Evolutionary conservation across 164 flowering plant species (phyloP), one percentile per base, ranked within the genome.

Genomic region (Santalum album): DNA sequence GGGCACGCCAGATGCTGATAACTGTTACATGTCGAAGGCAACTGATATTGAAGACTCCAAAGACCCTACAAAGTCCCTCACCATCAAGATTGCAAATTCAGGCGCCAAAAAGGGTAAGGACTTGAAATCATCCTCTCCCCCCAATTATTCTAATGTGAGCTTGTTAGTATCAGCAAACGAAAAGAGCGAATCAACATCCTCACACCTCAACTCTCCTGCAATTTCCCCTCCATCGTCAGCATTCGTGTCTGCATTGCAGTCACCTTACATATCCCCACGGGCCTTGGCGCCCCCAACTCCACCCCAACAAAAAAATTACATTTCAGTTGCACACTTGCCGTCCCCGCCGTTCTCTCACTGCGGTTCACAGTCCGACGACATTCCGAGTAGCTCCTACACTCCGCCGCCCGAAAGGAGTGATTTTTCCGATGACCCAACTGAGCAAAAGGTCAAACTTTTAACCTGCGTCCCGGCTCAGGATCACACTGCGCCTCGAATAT

Each of bases 181-280:
- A 46, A 24, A 57, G 9, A 69, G 62, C 26, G 73, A 77, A 57
- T 67, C 40, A 14, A 2, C 85, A n/a, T 88, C 94, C 23, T 75
- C 75, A 36, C 34, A 29, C 9, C 78, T 60, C 54, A 77, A 78
- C 72, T 90, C 97, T 20, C 90, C 95, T 12, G 75, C 84, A 22
- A 49, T 81, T 23, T 86, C 96, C 12, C 87, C 96, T 15, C 82
- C 95, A 17, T 90, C 97, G 7, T 90, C 94, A 1, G 89, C 94
- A 35, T 90, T 85, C 65, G 94, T 83, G 42, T 90, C 95, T 0
- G 92, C 97, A 42, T 54, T 87, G 12, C 95, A 90, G 54, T 90
- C 97, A 2, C 97, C 97, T 15, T 90, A 87, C 57, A 85, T 90
- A 16, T 87, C 97, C 18, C 97, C 95, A 20, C 67, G 95, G 49